These are phyloP conservation scores for Microbotryomycetes sp. DNA, from an alignment of 1,284 basidiomycete species.

Conservation along the genomic window DNA sequence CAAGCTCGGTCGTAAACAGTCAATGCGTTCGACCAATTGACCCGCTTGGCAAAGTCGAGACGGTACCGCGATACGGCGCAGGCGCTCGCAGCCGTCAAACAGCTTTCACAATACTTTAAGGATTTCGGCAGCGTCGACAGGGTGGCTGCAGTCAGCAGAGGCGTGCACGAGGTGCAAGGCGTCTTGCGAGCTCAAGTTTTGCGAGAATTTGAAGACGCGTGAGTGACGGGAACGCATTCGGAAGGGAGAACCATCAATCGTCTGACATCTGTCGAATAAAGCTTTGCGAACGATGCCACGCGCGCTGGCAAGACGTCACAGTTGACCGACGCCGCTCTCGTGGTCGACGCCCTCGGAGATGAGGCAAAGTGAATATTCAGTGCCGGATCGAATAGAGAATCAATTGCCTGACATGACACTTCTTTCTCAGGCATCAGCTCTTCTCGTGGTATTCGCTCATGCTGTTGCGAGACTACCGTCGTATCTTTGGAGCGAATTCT, in stretches of 20 bases:
- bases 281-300: slow-evolving; percentile 23
- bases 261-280: background rate
- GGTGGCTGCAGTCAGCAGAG: slow-evolving; percentile 67
- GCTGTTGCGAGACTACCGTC: slow-evolving; percentile 90
- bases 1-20: slow-evolving; percentile 49
- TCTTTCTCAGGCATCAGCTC: slow-evolving; percentile 50
- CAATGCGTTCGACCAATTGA: slow-evolving; percentile 71
- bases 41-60: slow-evolving; percentile 65
- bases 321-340: slow-evolving; percentile 63
- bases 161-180: slow-evolving; percentile 69
- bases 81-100: slow-evolving; percentile 78
- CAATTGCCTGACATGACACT: background rate
- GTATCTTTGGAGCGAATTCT: slow-evolving; percentile 85
- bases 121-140: slow-evolving; percentile 63
- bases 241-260: background rate
- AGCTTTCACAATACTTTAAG: slow-evolving; percentile 70
- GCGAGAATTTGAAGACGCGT: slow-evolving; percentile 84
- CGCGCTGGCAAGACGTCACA: slow-evolving; percentile 26
- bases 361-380: slow-evolving; percentile 55
- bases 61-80: slow-evolving; percentile 77
- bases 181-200: slow-evolving; percentile 69
- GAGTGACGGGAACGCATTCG: slow-evolving; percentile 40
- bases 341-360: slow-evolving; percentile 74
- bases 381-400: background rate
- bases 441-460: slow-evolving; percentile 84